These are phyloP conservation scores for Microdochium bolleyi DNA, from an alignment of 2,329 filamentous ascomycete genomes.

Conservation along the genomic window DNA sequence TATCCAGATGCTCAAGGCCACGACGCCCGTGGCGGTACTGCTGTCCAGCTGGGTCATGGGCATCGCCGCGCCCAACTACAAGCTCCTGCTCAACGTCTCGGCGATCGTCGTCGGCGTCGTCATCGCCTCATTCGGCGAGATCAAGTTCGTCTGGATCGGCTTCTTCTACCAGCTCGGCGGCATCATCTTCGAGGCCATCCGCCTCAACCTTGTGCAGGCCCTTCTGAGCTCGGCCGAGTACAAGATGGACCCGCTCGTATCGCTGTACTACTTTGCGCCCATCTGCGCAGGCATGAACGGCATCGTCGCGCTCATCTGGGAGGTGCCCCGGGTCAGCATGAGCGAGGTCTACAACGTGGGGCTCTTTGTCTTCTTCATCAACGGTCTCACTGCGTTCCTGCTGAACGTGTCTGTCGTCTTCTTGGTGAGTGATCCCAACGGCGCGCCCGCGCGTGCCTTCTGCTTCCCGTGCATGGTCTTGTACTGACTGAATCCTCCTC, in stretches of 20 bases:
- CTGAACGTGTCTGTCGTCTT: slow-evolving; percentile 83
- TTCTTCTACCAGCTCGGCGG: slow-evolving; percentile 74
- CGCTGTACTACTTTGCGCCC: slow-evolving; percentile 83
- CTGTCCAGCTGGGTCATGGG: slow-evolving; percentile 84
- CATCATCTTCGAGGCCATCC: slow-evolving; percentile 74
- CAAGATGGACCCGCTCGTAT: slow-evolving; percentile 88
- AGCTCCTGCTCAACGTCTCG: slow-evolving; percentile 85
- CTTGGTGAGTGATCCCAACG: slow-evolving; percentile 50
- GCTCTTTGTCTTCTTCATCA: slow-evolving; percentile 62
- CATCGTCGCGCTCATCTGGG: slow-evolving; percentile 63
- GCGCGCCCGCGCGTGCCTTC: background rate
- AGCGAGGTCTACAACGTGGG: slow-evolving; percentile 67
- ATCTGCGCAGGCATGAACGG: slow-evolving; percentile 79
- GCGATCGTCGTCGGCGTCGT: slow-evolving; percentile 92
- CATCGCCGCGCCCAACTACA: slow-evolving; percentile 74
- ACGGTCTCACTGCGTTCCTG: slow-evolving; percentile 71
- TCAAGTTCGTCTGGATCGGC: slow-evolving; percentile 78
- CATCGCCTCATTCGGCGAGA: slow-evolving; percentile 91
- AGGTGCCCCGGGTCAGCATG: slow-evolving; percentile 62
- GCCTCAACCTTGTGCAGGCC: slow-evolving; percentile 77
- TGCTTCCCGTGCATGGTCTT: background rate
- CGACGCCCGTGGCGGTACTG: slow-evolving; percentile 87
- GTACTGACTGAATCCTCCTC: slow-evolving; percentile 16
- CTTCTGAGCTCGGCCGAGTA: slow-evolving; percentile 75
- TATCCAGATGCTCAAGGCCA: slow-evolving; percentile 99